phyloP scores from a whole-genome alignment of 148 eudicot species.

The Rhododendron mucronatum region DNA sequence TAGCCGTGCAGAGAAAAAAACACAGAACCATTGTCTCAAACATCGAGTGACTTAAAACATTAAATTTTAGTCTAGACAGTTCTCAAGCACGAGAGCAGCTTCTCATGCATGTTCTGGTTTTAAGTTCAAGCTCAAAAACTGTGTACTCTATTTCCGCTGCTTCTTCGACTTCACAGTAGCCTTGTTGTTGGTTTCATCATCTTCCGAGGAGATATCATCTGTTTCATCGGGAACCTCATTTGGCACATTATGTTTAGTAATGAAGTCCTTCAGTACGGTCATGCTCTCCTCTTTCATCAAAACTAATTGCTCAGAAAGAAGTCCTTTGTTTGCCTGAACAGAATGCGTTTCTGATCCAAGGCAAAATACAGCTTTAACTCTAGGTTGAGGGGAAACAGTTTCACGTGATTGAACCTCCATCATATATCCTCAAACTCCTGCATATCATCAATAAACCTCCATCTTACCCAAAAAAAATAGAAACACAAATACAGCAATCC shows the following conservation, averaged over 20 bases:
- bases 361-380: slow-evolving; percentile 43
- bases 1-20: not conserved
- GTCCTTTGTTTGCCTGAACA: slow-evolving; percentile 39
- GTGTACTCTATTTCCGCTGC: slow-evolving; percentile 22
- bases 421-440: slow-evolving; percentile 11
- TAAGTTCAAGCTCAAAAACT: not conserved
- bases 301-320: slow-evolving; percentile 62
- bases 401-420: slow-evolving; percentile 48
- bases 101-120: not conserved
- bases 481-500: not conserved
- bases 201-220: slow-evolving; percentile 63
- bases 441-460: not conserved
- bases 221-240: slow-evolving; percentile 89
- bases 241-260: slow-evolving; percentile 76
- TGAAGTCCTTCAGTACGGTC: slow-evolving; percentile 70
- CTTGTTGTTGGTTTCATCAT: slow-evolving; percentile 43
- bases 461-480: not conserved
- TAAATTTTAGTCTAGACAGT: not conserved
- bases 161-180: slow-evolving; percentile 61
- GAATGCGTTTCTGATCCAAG: slow-evolving; percentile 69
- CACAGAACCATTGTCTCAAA: not conserved
- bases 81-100: not conserved
- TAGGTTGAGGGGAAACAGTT: slow-evolving; percentile 10
- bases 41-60: not conserved
- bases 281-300: slow-evolving; percentile 75